Evolutionary conservation across 768 basidiomycete genomes (phyloP).

Genomic region (Psilocybe sp.): DNA sequence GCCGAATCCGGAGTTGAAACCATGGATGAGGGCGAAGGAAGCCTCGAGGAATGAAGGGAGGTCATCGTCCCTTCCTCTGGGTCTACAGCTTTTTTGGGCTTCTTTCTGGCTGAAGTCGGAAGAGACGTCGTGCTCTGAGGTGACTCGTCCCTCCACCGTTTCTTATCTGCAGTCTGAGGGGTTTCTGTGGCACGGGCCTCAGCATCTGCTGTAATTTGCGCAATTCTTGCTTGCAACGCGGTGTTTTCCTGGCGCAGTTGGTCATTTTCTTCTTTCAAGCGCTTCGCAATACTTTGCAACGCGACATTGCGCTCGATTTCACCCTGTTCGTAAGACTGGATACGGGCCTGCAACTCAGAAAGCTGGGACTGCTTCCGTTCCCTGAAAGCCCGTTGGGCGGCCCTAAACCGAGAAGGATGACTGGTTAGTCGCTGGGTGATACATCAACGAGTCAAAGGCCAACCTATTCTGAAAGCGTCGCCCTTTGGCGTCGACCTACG

Average conservation of each 20-base stretch:
- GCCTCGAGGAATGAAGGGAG: constrained; percentile 29
- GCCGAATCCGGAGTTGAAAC: constrained; percentile 49
- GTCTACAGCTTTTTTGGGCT: constrained; percentile 22
- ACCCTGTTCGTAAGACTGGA: constrained; percentile 86
- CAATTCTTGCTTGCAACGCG: constrained; percentile 50
- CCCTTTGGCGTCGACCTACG: constrained; percentile 51
- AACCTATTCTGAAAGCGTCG: constrained; percentile 79
- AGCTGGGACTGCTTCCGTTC: constrained; percentile 89
- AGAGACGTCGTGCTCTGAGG: constrained; percentile 15
- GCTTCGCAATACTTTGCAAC: constrained; percentile 78
- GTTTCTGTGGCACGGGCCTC: not conserved
- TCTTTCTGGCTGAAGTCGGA: constrained; percentile 15
- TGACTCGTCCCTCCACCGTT: constrained; percentile 57
- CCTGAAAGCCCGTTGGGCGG: constrained; percentile 86
- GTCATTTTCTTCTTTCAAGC: constrained; percentile 86
- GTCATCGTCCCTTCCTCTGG: constrained; percentile 25
- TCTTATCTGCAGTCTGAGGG: constrained; percentile 40
- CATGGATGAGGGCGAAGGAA: constrained; percentile 45
- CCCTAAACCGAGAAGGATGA: constrained; percentile 38
- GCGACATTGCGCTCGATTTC: constrained; percentile 86
- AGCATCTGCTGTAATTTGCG: constrained; percentile 35
- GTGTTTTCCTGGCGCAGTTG: constrained; percentile 65
- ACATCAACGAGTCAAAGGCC: constrained; percentile 7
- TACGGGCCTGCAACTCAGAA: constrained; percentile 80
- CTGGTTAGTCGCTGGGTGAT: constrained; percentile 3